Conservation (phyloP, 2,329 filamentous ascomycete species). For the Talaromyces sp. region DNA sequence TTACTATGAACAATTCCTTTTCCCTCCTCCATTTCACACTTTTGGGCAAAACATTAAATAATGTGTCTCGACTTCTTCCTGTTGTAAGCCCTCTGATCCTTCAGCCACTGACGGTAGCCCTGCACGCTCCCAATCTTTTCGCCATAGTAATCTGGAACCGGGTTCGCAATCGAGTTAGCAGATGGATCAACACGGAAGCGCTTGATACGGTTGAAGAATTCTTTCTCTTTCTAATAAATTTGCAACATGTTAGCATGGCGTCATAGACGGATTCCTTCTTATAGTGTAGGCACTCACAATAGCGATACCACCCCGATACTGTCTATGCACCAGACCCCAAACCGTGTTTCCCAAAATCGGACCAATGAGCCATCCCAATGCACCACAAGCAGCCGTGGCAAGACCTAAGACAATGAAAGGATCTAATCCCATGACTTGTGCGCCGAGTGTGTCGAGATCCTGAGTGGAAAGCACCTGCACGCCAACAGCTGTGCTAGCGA, state of each 20-base stretch:
- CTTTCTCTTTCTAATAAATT: conserved; percentile 71
- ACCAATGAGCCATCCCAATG: conserved; percentile 83
- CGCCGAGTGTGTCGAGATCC: conserved; percentile 63
- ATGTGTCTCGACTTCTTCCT: conserved; percentile 65
- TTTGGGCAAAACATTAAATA: conserved; percentile 19
- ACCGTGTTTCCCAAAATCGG: conserved; percentile 75
- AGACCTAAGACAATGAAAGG: conserved; percentile 81
- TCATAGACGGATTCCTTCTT: too few relatives aligned
- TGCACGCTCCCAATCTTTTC: conserved; percentile 95
- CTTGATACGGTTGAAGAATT: conserved; percentile 90
- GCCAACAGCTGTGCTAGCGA: conserved; percentile 55
- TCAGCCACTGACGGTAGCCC: conserved; percentile 91
- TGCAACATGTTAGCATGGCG: not conserved
- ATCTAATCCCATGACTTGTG: conserved; percentile 74
- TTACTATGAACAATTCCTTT: not conserved
- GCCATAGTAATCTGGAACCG: conserved; percentile 95
- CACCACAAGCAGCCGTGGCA: conserved; percentile 70
- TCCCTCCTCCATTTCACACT: not conserved
- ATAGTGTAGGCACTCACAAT: conserved; percentile 46
- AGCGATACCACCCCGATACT: conserved; percentile 68
- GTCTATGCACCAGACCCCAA: conserved; percentile 73
- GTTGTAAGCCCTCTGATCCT: conserved; percentile 96
- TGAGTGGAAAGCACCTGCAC: conserved; percentile 61
- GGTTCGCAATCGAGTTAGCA: conserved; percentile 84
- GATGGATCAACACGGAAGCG: conserved; percentile 88